Conservation (phyloP, 176 grass and related monocot species). For the Tillandsia leiboldiana region DNA sequence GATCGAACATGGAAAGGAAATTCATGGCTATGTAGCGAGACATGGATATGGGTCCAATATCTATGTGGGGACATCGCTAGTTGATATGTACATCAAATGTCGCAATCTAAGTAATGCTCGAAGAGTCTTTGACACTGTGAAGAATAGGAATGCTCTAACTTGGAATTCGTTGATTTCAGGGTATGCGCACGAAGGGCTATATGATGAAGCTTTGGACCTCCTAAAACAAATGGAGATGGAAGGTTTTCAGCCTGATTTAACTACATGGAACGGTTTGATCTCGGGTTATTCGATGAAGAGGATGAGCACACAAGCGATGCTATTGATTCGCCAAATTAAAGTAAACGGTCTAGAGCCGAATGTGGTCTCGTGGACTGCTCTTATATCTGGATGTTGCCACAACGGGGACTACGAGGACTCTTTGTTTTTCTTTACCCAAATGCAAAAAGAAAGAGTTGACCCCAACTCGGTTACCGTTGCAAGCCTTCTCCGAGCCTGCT, state of each 20-base stretch:
- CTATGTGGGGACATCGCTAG: slow-evolving; percentile 53
- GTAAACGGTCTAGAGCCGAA: slow-evolving; percentile 40
- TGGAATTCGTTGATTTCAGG: slow-evolving; percentile 79
- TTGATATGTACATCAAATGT: slow-evolving; percentile 74
- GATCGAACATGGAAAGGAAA: slow-evolving; percentile 37
- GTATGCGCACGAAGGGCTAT: slow-evolving; percentile 31
- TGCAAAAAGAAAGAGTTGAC: slow-evolving; percentile 48
- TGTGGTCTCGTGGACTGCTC: slow-evolving; percentile 62
- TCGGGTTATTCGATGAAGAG: slow-evolving; percentile 54
- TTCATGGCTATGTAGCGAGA: slow-evolving; percentile 54
- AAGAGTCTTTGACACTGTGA: slow-evolving; percentile 45
- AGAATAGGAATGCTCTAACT: slow-evolving; percentile 51
- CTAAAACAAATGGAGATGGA: slow-evolving; percentile 52
- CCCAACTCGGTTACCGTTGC: slow-evolving; percentile 49
- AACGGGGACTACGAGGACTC: slow-evolving; percentile 47
- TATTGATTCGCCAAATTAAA: slow-evolving; percentile 60
- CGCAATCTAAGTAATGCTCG: slow-evolving; percentile 34
- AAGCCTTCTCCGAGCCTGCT: slow-evolving; percentile 46
- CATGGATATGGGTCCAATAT: slow-evolving; percentile 33
- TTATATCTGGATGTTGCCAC: slow-evolving; percentile 59
- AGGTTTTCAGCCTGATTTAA: slow-evolving; percentile 46
- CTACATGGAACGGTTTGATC: slow-evolving; percentile 83
- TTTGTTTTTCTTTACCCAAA: slow-evolving; percentile 48
- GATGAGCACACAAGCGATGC: slow-evolving; percentile 42
- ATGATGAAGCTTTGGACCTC: slow-evolving; percentile 43